phyloP scores from a whole-genome alignment of 2,329 filamentous ascomycete genomes.

The Clathrospora elynae region DNA sequence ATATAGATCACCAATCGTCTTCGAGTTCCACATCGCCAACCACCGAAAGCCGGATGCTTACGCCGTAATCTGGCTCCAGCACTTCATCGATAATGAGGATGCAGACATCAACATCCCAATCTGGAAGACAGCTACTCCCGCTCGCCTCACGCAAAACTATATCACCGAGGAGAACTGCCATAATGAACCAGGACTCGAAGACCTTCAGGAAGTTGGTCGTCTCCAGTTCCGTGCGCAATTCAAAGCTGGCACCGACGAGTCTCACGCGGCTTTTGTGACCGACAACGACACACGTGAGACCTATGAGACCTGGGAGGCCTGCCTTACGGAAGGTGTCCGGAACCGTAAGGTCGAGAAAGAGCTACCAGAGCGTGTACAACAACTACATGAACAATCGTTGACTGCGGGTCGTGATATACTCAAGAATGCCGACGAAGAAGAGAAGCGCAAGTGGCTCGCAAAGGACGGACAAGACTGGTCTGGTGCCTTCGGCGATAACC shows the following conservation, averaged over 20 bases:
- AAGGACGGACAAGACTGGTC: constrained; percentile 86
- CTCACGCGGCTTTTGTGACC: constrained; percentile 79
- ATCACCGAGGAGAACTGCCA: constrained; percentile 78
- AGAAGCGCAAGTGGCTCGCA: constrained; percentile 77
- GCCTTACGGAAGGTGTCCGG: constrained; percentile 83
- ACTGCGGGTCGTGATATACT: constrained; percentile 81
- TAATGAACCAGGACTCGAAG: constrained; percentile 71
- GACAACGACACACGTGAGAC: constrained; percentile 92
- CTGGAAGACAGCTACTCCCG: constrained; percentile 77
- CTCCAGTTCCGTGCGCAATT: constrained; percentile 81
- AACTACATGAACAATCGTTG: constrained; percentile 80
- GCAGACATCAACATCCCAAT: constrained; percentile 84
- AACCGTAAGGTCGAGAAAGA: constrained; percentile 71
- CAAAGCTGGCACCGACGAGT: constrained; percentile 86
- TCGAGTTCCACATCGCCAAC: constrained; percentile 76
- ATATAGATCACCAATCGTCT: constrained; percentile 86
- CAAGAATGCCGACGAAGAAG: constrained; percentile 70
- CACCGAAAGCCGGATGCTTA: constrained; percentile 76
- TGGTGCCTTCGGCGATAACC: constrained; percentile 81
- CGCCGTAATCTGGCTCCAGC: constrained; percentile 82
- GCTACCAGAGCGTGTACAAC: constrained; percentile 71
- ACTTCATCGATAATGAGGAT: constrained; percentile 79
- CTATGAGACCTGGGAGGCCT: constrained; percentile 93
- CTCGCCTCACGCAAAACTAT: constrained; percentile 86
- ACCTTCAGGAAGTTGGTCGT: constrained; percentile 79